A percentile compares a stretch with the other conserved stretches of the same genome.
Conservation (phyloP, 345 rosid genomes). For the Crucihimalaya himalaica region DNA sequence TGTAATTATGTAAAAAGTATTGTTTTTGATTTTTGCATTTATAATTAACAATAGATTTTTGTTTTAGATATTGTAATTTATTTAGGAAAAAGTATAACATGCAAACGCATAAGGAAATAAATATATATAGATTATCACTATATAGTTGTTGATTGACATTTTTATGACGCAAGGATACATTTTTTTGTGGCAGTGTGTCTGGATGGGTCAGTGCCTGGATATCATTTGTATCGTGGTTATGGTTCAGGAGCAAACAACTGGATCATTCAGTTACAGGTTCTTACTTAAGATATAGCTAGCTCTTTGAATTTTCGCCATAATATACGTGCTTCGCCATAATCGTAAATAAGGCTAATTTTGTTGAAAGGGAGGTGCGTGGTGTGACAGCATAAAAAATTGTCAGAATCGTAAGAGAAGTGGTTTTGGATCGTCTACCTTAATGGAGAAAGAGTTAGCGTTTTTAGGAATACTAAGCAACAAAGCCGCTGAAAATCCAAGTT, state of each 20-base stretch:
- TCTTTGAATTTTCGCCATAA: background rate
- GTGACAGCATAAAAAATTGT: slow-evolving; percentile 68
- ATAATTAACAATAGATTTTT: background rate
- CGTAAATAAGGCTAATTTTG: background rate
- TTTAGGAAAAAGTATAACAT: no score
- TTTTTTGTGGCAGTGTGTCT: slow-evolving; percentile 67
- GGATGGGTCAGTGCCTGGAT: slow-evolving; percentile 95
- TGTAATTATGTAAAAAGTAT: background rate
- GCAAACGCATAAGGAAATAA: background rate
- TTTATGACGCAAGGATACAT: slow-evolving; percentile 8
- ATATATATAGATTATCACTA: background rate
- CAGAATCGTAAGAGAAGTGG: slow-evolving; percentile 56
- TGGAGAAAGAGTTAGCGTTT: slow-evolving; percentile 64
- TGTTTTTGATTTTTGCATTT: background rate
- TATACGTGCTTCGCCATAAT: background rate
- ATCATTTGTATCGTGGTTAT: slow-evolving; percentile 67
- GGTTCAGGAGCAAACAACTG: slow-evolving; percentile 81
- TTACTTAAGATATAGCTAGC: background rate
- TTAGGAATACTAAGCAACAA: slow-evolving; percentile 75
- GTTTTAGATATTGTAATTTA: background rate
- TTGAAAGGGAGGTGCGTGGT: slow-evolving; percentile 94
- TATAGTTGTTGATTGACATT: background rate
- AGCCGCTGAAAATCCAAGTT: slow-evolving; percentile 81
- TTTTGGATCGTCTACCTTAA: slow-evolving; percentile 69
- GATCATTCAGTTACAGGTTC: slow-evolving; percentile 79